These are phyloP conservation scores for Thraustotheca clavata DNA, from an alignment of 352 stramenopile species.

Conservation along the genomic window DNA sequence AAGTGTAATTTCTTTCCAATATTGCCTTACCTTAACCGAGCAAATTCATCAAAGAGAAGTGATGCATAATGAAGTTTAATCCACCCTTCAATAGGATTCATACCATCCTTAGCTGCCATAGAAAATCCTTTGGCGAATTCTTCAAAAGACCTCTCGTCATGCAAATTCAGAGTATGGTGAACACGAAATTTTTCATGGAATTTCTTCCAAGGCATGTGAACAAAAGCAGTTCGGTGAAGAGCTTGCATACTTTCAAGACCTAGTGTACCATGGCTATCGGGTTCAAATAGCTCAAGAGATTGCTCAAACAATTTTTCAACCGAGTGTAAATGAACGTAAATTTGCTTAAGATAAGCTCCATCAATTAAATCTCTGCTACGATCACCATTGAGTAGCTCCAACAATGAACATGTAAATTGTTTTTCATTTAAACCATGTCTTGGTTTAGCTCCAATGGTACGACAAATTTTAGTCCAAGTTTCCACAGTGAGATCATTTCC, in stretches of 20 bases:
- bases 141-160: not conserved
- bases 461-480: slow-evolving; percentile 34
- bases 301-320: slow-evolving; percentile 38
- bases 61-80: slow-evolving; percentile 44
- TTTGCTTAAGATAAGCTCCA: slow-evolving; percentile 30
- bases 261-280: slow-evolving; percentile 23
- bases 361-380: not conserved
- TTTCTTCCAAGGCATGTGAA: slow-evolving; percentile 22
- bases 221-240: slow-evolving; percentile 29
- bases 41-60: slow-evolving; percentile 40
- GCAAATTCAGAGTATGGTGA: slow-evolving; percentile 9
- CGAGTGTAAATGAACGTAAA: slow-evolving; percentile 39
- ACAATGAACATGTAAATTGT: slow-evolving; percentile 46
- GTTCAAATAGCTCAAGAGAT: slow-evolving; percentile 37
- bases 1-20: not conserved
- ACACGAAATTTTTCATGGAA: slow-evolving; percentile 24
- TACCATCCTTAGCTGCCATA: not conserved
- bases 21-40: slow-evolving; percentile 21
- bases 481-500: slow-evolving; percentile 24
- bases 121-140: not conserved
- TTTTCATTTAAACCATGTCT: slow-evolving; percentile 31
- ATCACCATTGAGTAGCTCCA: slow-evolving; percentile 27
- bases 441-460: slow-evolving; percentile 30
- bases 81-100: slow-evolving; percentile 33
- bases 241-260: slow-evolving; percentile 31